A percentile compares a stretch with the other conserved stretches of the same genome.
Conservation (phyloP, 371 early-diverging fungal genomes). For the Capillidium rhysosporum region DNA sequence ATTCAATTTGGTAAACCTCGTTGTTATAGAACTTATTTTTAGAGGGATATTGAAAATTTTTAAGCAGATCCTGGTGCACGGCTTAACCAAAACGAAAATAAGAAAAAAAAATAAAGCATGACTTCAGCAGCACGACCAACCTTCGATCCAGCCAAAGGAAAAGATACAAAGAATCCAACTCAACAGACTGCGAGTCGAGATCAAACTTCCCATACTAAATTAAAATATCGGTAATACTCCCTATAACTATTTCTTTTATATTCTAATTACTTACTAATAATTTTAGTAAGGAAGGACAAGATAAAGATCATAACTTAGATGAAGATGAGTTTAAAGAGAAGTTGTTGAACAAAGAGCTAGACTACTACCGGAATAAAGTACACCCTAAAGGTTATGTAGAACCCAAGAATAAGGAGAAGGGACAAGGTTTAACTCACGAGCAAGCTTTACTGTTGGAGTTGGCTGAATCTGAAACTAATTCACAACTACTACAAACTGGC, state of each 20-base stretch:
- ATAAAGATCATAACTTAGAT: slow-evolving; percentile 15
- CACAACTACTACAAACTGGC: slow-evolving; percentile 11
- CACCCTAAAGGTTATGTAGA: slow-evolving; percentile 8
- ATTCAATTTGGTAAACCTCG: no score
- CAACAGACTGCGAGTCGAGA: slow-evolving; percentile 55
- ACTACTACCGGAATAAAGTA: no score
- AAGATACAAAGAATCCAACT: slow-evolving; percentile 51
- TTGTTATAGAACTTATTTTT: no score
- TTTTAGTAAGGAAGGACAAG: slow-evolving; percentile 14
- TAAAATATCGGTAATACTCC: slow-evolving; percentile 70
- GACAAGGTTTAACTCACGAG: slow-evolving; percentile 13
- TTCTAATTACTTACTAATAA: background rate
- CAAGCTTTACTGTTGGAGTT: slow-evolving; percentile 12
- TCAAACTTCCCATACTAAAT: slow-evolving; percentile 65
- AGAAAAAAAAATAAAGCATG: slow-evolving; percentile 10
- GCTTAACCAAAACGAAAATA: background rate
- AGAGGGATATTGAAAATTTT: no score
- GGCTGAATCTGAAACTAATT: slow-evolving; percentile 14
- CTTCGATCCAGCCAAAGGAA: slow-evolving; percentile 65
- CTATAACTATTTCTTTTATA: background rate
- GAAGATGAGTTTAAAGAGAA: slow-evolving; percentile 11
- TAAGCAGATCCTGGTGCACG: no score
- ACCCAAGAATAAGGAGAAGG: slow-evolving; percentile 7
- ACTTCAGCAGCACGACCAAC: slow-evolving; percentile 64
- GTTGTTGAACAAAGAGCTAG: slow-evolving; percentile 28